Percentiles rank a stretch among this genome's conserved stretches.
Conservation (phyloP, 2,329 filamentous ascomycete genomes). For the Hymenoscyphus repandus region DNA sequence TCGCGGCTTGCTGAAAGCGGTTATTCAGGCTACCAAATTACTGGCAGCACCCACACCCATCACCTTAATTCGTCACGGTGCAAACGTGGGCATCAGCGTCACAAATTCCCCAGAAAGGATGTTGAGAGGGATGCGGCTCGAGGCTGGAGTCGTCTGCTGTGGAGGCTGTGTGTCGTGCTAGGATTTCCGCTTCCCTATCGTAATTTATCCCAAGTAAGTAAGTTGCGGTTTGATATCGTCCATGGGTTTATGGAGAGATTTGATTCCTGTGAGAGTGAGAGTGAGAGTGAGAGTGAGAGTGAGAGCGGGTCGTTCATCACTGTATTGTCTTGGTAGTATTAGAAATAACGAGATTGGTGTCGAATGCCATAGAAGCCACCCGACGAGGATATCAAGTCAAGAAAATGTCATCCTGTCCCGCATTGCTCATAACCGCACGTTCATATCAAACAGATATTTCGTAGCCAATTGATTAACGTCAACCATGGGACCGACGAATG, state of each 20-base stretch:
- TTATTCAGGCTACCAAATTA: slow-evolving; percentile 16
- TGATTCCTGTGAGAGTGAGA: too few species aligned
- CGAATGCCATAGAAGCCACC: too few species aligned
- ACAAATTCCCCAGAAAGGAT: neutral
- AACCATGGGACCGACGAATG: too few species aligned
- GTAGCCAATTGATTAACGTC: neutral
- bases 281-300: too few species aligned
- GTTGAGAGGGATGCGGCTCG: neutral
- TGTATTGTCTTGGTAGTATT: too few species aligned
- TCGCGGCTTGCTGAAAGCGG: slow-evolving; percentile 11
- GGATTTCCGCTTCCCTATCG: neutral
- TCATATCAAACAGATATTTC: too few species aligned
- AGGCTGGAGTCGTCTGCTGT: neutral
- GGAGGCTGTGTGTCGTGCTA: neutral
- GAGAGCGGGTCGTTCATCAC: too few species aligned
- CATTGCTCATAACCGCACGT: too few species aligned
- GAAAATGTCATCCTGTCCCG: too few species aligned
- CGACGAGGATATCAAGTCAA: too few species aligned
- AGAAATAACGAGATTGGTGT: too few species aligned
- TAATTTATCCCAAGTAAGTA: neutral
- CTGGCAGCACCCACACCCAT: neutral
- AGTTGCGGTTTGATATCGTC: neutral
- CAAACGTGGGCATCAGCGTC: slow-evolving; percentile 10
- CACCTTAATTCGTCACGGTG: slow-evolving; percentile 5
- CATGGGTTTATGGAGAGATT: neutral